Conservation (phyloP, 768 basidiomycete species). For the Royoungia palumana region DNA sequence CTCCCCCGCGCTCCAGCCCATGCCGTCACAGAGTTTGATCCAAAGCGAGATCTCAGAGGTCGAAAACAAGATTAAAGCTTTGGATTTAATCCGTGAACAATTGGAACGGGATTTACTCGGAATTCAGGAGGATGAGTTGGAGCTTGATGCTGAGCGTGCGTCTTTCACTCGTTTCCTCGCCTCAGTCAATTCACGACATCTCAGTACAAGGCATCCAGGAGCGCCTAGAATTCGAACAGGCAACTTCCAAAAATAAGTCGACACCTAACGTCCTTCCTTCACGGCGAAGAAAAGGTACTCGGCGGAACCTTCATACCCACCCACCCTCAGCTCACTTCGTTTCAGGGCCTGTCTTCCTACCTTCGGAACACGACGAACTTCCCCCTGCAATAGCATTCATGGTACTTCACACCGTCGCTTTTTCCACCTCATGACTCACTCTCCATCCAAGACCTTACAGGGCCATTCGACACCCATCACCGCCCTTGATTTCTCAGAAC, state of each 20-base stretch:
- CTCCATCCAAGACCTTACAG: slow-evolving; percentile 63
- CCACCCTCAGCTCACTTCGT: slow-evolving; percentile 3
- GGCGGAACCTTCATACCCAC: not conserved
- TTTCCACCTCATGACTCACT: slow-evolving; percentile 7
- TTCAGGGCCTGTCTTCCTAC: slow-evolving; percentile 88
- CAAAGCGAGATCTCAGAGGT: slow-evolving; percentile 87
- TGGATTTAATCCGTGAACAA: slow-evolving; percentile 76
- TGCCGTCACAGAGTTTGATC: slow-evolving; percentile 63
- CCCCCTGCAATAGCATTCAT: slow-evolving; percentile 96
- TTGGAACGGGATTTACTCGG: slow-evolving; percentile 81
- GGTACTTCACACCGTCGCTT: slow-evolving; percentile 43
- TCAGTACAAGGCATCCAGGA: slow-evolving; percentile 89
- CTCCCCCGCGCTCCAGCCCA: slow-evolving; percentile 5
- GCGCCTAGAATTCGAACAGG: slow-evolving; percentile 69
- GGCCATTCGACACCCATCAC: slow-evolving; percentile 80
- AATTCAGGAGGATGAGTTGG: slow-evolving; percentile 92
- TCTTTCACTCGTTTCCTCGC: slow-evolving; percentile 11
- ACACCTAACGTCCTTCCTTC: slow-evolving; percentile 24
- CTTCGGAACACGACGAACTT: slow-evolving; percentile 94
- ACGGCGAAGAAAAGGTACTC: slow-evolving; percentile 32
- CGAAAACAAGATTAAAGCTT: slow-evolving; percentile 79
- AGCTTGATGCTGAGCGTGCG: slow-evolving; percentile 94
- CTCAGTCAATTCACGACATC: slow-evolving; percentile 3
- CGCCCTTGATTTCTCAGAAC: slow-evolving; percentile 93
- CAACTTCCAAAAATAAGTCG: slow-evolving; percentile 27